A percentile compares a stretch with the other conserved stretches of the same genome.
Evolutionary conservation across 2,329 filamentous ascomycete species (phyloP).

Genomic region (Macrophomina tecta): DNA sequence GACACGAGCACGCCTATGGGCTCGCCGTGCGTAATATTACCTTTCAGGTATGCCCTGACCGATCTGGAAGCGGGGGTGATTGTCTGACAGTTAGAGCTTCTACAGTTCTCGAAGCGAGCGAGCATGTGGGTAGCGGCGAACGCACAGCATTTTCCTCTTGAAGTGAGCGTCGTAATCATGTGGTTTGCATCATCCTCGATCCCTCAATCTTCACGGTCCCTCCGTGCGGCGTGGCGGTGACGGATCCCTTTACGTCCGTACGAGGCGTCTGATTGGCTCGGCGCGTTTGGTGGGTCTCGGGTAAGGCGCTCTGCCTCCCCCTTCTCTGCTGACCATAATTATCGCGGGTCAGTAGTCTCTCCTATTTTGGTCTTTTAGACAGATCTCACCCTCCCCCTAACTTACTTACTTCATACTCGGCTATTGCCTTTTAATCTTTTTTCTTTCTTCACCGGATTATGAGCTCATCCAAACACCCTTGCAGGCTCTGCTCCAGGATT

Average conservation of each 20-base stretch:
- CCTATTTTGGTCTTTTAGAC: constrained; percentile 12
- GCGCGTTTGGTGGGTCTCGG: constrained; percentile 5
- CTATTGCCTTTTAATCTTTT: neutral
- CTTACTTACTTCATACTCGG: neutral
- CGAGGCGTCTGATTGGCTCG: constrained; percentile 1
- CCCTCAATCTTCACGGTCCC: neutral
- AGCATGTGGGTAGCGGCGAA: neutral
- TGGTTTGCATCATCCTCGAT: neutral
- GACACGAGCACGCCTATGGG: neutral
- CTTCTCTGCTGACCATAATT: constrained; percentile 4
- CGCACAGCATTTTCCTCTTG: neutral
- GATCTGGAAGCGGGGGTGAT: neutral
- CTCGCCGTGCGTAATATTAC: neutral
- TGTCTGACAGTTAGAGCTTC: neutral
- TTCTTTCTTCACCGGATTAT: neutral
- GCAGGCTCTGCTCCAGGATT: constrained; percentile 13
- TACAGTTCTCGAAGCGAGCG: neutral
- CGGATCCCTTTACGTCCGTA: neutral
- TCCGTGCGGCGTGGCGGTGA: neutral
- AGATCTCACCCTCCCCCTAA: constrained; percentile 6
- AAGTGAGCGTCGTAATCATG: neutral
- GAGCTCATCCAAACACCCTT: constrained; percentile 1
- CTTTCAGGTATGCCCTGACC: neutral
- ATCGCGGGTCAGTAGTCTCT: neutral
- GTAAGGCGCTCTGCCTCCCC: constrained; percentile 1